A percentile compares a stretch with the other conserved stretches of the same genome.
These are phyloP conservation scores for Epichloe gansuensis DNA, from an alignment of 2,329 filamentous ascomycete genomes.

Conservation along the genomic window DNA sequence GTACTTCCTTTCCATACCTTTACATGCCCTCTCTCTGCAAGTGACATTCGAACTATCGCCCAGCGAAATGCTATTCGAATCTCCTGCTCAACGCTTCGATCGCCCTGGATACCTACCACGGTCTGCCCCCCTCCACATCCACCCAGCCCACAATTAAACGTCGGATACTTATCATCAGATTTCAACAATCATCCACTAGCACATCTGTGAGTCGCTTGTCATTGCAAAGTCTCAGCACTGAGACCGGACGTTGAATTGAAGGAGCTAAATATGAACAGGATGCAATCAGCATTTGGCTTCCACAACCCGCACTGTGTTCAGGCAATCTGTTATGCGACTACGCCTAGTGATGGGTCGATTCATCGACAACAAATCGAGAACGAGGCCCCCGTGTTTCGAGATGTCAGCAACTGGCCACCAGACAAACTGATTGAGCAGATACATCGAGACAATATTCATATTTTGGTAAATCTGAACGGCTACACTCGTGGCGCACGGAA, in stretches of 20 bases:
- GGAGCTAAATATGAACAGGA: conserved; percentile 30
- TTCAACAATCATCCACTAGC: conserved; percentile 98
- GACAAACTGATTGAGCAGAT: conserved; percentile 81
- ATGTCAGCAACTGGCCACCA: conserved; percentile 75
- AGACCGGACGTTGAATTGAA: too few species aligned
- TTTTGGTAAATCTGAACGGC: conserved; percentile 93
- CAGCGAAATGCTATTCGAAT: conserved; percentile 90
- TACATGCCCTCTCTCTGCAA: conserved; percentile 82
- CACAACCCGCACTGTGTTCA: conserved; percentile 63
- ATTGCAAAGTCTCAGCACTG: too few species aligned
- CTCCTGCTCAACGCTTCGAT: conserved; percentile 74
- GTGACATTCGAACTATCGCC: conserved; percentile 85
- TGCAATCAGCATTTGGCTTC: conserved; percentile 96
- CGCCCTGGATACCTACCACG: conserved; percentile 70
- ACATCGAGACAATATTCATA: conserved; percentile 76
- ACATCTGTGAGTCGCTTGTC: conserved; percentile 49
- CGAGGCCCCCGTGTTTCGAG: conserved; percentile 81
- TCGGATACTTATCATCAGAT: conserved; percentile 94
- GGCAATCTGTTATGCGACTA: conserved; percentile 93
- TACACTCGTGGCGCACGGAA: conserved; percentile 96
- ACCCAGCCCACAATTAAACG: conserved; percentile 69
- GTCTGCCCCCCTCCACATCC: conserved; percentile 82
- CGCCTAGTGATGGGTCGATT: conserved; percentile 72
- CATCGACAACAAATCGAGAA: conserved; percentile 88
- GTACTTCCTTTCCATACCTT: conserved; percentile 97